Base-by-base conservation (phyloP, 768 basidiomycete species). In the Tubosaeta sp. region DNA sequence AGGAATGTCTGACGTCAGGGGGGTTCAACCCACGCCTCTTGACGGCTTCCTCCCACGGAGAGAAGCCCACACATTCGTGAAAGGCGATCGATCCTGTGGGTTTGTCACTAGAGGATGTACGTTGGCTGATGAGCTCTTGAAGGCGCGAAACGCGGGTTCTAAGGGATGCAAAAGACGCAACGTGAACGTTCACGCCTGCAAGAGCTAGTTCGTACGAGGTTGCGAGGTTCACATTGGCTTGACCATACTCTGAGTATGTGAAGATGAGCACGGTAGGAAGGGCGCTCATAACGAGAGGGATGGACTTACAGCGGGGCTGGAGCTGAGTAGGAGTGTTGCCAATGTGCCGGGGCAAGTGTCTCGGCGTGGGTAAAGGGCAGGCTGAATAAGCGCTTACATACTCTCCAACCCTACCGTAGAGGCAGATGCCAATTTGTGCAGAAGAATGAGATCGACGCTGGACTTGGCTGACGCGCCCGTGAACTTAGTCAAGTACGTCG, bases 141-240 rank as follows among this genome's bases (percentile, higher is more conserved):
- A 59, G 21, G 13, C 35, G 47, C 9, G 18, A 22, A 14, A 59
- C 21, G n/a, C 57, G 53, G 16, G 38, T 3, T 43, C 16, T 10
- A 38, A 59, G 57, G 2, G 57, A 11, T 22, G 45, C n/a, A 9
- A 56, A 59, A 14, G 51, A 59, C 1, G 57, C 51, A 3, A 59
- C 42, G 21, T n/a, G 19, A 13, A 59, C 48, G 27, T 56, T 39
- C 10, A 31, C 47, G 4, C 50, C 53, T 4, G 45, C 42, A 11
- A 59, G 43, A 7, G 45, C 58, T 6, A 59, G 57, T 25, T 59
- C 57, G 8, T 55, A 59, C 12, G 57, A 21, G 7, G 44, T 55
- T 16, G 58, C 53, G 13, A 46, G 34, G n/a, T 3, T 8, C 24
- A 36, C 42, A 18, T 49, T 49, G 14, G 42, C 48, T 29, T 44